These are phyloP conservation scores for Fusarium sp. DNA, from an alignment of 2,329 filamentous ascomycete genomes.

Conservation along the genomic window DNA sequence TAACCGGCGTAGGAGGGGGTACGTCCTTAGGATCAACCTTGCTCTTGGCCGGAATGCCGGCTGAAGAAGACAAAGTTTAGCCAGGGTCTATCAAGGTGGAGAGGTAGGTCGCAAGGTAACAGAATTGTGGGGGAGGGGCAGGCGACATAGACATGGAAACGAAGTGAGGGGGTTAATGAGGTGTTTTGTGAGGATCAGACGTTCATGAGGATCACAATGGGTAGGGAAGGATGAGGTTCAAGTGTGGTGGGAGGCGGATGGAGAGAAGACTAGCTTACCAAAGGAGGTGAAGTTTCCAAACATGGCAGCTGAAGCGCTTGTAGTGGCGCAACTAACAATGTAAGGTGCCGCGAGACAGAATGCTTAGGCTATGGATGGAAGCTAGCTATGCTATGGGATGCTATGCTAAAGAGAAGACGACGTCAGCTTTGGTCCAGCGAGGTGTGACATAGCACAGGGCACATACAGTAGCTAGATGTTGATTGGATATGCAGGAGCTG, in stretches of 20 bases:
- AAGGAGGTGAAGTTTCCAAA: slow-evolving; percentile 55
- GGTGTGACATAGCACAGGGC: slow-evolving; percentile 18
- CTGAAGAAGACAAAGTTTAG: slow-evolving; percentile 38
- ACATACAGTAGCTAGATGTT: slow-evolving; percentile 14
- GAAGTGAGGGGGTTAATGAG: slow-evolving; percentile 33
- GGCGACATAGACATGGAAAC: slow-evolving; percentile 4
- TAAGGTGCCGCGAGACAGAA: slow-evolving; percentile 24
- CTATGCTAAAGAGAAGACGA: slow-evolving; percentile 17
- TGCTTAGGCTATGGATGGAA: not conserved
- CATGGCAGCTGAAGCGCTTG: slow-evolving; percentile 47
- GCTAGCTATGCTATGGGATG: not conserved
- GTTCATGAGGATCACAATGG: not conserved
- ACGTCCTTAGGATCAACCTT: slow-evolving; percentile 60
- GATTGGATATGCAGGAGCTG: not conserved
- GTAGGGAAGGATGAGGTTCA: not conserved
- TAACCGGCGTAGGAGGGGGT: slow-evolving; percentile 65
- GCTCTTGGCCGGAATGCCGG: slow-evolving; percentile 42
- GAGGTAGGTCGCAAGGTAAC: slow-evolving; percentile 16
- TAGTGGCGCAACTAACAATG: slow-evolving; percentile 34
- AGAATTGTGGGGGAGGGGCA: slow-evolving; percentile 24
- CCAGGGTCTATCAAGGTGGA: slow-evolving; percentile 31
- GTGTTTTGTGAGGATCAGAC: slow-evolving; percentile 27
- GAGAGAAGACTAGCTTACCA: slow-evolving; percentile 47
- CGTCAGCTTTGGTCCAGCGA: slow-evolving; percentile 22
- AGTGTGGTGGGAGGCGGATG: not conserved